A percentile compares a stretch with the other conserved stretches of the same genome.
These are phyloP conservation scores for Ajuga reptans DNA, from an alignment of 305 asterid species.

Conservation along the genomic window DNA sequence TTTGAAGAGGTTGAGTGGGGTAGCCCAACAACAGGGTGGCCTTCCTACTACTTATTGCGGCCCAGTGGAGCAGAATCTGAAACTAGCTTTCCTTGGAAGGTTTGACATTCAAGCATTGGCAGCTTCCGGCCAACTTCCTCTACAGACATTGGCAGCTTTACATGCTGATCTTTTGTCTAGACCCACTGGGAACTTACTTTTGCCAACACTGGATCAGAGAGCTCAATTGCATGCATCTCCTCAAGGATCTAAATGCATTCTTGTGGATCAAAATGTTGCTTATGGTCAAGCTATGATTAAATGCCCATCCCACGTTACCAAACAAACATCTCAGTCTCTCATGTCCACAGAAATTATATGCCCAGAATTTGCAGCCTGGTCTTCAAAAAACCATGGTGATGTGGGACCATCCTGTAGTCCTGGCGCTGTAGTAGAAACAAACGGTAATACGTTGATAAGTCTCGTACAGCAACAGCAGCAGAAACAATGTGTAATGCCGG, in stretches of 20 bases:
- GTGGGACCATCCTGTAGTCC: slow-evolving; percentile 30
- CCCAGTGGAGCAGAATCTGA: slow-evolving; percentile 47
- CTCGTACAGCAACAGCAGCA: slow-evolving; percentile 45
- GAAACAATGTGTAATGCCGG: slow-evolving; percentile 35
- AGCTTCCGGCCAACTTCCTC: slow-evolving; percentile 61
- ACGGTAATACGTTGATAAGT: slow-evolving; percentile 33
- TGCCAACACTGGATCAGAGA: slow-evolving; percentile 51
- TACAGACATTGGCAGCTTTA: slow-evolving; percentile 53
- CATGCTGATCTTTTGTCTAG: slow-evolving; percentile 56
- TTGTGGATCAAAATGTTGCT: slow-evolving; percentile 41
- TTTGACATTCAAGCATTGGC: slow-evolving; percentile 63
- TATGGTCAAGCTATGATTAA: slow-evolving; percentile 48
- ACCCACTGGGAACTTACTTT: slow-evolving; percentile 42
- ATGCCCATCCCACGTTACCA: slow-evolving; percentile 41
- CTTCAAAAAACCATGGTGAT: slow-evolving; percentile 32
- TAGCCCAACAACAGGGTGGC: slow-evolving; percentile 58
- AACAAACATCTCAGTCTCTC: slow-evolving; percentile 37
- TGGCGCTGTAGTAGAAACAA: slow-evolving; percentile 29
- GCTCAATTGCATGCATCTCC: slow-evolving; percentile 45
- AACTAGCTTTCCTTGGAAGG: slow-evolving; percentile 47
- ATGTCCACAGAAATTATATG: slow-evolving; percentile 33
- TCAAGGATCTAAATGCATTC: slow-evolving; percentile 41
- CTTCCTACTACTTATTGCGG: slow-evolving; percentile 51
- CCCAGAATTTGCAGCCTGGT: slow-evolving; percentile 43
- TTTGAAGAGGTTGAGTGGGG: slow-evolving; percentile 72